These are phyloP conservation scores for Boletus subcaerulescens DNA, from an alignment of 768 basidiomycete species.

Conservation along the genomic window DNA sequence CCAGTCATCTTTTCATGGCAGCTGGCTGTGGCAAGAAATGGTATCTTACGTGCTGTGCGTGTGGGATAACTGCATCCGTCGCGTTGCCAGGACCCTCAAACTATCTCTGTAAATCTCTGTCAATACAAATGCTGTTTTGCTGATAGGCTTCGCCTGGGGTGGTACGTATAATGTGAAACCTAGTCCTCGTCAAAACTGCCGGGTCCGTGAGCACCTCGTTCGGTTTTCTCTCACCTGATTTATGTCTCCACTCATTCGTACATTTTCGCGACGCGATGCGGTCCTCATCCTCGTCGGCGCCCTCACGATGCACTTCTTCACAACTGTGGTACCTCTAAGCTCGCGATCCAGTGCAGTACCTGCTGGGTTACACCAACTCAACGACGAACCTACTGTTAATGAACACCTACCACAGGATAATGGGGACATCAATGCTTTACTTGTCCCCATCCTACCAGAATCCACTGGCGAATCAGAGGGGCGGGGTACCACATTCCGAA, in stretches of 20 bases:
- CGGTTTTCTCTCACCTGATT: not conserved
- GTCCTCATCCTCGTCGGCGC: constrained; percentile 59
- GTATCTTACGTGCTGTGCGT: too few relatives aligned
- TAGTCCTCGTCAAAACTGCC: not conserved
- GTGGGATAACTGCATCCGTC: too few relatives aligned
- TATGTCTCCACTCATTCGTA: constrained; percentile 39
- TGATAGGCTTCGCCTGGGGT: too few relatives aligned
- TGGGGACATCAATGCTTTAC: constrained; percentile 3
- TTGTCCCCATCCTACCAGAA: not conserved
- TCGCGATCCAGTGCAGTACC: constrained; percentile 34
- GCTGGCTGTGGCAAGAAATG: too few relatives aligned
- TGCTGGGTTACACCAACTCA: constrained; percentile 12
- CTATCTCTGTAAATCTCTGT: too few relatives aligned
- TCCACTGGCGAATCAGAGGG: not conserved
- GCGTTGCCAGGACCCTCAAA: too few relatives aligned
- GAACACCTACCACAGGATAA: constrained; percentile 2
- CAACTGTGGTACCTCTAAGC: constrained; percentile 35
- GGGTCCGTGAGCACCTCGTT: not conserved
- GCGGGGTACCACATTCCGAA: not conserved
- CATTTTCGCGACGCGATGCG: constrained; percentile 54
- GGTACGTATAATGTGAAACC: too few relatives aligned
- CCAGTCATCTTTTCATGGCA: too few relatives aligned
- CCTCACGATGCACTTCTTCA: constrained; percentile 51
- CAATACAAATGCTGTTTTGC: too few relatives aligned
- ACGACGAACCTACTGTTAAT: not conserved